Evolutionary conservation across 768 basidiomycete genomes (phyloP), one percentile per base, ranked within the genome.

Genomic region (Astraeus odoratus): DNA sequence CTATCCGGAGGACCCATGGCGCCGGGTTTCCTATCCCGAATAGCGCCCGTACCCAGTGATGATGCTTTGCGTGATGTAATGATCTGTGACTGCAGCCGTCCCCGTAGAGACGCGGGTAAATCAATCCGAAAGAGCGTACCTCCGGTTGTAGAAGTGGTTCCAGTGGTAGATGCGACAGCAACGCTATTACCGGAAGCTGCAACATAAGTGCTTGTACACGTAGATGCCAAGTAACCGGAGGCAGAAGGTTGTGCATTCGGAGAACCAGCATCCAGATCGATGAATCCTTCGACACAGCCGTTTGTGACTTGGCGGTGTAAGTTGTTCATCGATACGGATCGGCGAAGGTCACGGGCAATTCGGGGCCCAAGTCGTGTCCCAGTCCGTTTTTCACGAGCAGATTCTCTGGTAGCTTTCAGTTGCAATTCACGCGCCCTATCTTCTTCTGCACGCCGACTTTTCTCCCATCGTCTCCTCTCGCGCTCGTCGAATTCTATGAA

Each of bases 141-240:
- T 2, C 78, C 75, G 9, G 75, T 67, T 9, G 75, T 78, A 5
- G 87, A 87, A 1, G 87, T 88, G 4, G 92, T 94, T 1, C 88
- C 91, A 30, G 87, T 85, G 19, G 84, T 86, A 2, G 93, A 96
- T 1, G 95, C 93, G 57, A 98, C 82, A 30, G 79, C 76, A 37
- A 97, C 92, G 51, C 88, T 93, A 67, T 99, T 98, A 5, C 94
- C 94, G 7, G 94, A 97, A 2, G 95, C 95, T 29, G 92, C 91
- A 45, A 88, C 74, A 59, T 92, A 91, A 10, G 72, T 74, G 25
- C 72, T 67, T 8, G 60, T 60, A 26, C 73, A 72, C 1, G 64
- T 64, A 5, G 84, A 83, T 4, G 75, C 74, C 5, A 80, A 68
- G 57, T 81, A 86, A 5, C 86, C 83, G 2, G 86, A 87, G 9